Conservation (phyloP, 106 monocot species). For the Agapanthus africanus region DNA sequence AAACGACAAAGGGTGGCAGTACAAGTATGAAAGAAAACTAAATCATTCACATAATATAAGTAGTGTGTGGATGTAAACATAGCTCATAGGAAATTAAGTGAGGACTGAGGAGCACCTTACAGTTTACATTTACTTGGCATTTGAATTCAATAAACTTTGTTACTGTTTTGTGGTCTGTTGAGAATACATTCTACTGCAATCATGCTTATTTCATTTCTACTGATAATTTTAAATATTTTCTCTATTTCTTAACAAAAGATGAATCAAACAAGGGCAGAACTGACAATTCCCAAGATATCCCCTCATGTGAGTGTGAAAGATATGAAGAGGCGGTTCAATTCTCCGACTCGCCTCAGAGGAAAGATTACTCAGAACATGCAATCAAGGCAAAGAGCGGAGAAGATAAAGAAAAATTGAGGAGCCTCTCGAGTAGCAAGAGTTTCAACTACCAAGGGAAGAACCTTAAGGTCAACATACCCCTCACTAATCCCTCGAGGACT, state of each 20-base stretch:
- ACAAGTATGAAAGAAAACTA: too few species aligned
- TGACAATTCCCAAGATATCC: constrained; percentile 29
- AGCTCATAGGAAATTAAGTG: too few species aligned
- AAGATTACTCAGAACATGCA: constrained; percentile 18
- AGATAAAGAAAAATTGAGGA: constrained; percentile 41
- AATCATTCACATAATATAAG: too few species aligned
- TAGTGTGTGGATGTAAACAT: too few species aligned
- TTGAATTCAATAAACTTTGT: too few species aligned
- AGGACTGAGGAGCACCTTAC: too few species aligned
- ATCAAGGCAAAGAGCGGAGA: constrained; percentile 5
- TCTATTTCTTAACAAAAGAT: constrained; percentile 27
- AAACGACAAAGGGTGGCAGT: too few species aligned
- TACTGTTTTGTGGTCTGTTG: too few species aligned
- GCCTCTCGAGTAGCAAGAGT: constrained; percentile 51
- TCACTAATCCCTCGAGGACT: constrained; percentile 79
- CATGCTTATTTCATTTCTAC: not conserved
- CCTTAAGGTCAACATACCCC: constrained; percentile 80
- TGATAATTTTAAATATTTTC: not conserved
- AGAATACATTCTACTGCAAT: not conserved
- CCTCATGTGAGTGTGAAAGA: constrained; percentile 26
- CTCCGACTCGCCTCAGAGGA: constrained; percentile 8
- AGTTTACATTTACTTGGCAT: too few species aligned
- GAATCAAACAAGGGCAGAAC: constrained; percentile 37
- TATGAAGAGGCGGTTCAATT: constrained; percentile 16
- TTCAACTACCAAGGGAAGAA: constrained; percentile 73